Evolutionary conservation across 2,329 filamentous ascomycete species (phyloP), one percentile per base, ranked within the genome.

Genomic region (Cordyceps farinosa): DNA sequence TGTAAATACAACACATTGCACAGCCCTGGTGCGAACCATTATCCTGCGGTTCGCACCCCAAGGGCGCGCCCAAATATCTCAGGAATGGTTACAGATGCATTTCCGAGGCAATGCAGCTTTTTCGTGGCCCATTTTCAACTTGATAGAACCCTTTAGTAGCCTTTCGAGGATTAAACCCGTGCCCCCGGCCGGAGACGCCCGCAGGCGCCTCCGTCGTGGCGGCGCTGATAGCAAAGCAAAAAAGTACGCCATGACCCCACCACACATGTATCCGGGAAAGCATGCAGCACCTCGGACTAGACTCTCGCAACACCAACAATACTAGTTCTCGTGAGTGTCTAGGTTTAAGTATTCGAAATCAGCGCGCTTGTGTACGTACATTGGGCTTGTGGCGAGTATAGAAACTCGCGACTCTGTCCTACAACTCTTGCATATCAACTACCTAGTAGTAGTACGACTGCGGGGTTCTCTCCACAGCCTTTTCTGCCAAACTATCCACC

Each of bases 381-480:
- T 3, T 32, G 3, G 8, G 38, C 38, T 6, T 5, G 13, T 15
- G 17, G 17, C 44, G 13, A 10, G 1, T 22, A 56, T 48, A 36
- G 17, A 38, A 11, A 10, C 15, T 40, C 4, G 4, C n/a, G n/a
- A 8, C 8, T 11, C 45, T 32, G 13, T 34, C 11, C 22, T 30
- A 10, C 11, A 50, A 40, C 22, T 30, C 29, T 42, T 17, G 13
- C 22, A 22, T 34, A 30, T 38, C 44, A 11, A 48, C 30, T 22
- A 45, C 17, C 15, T 34, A 42, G n/a, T 22, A 15, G 38, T 40
- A 15, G 38, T 40, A 40, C 38, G 22, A 36, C 51, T 61, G 59
- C 59, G 59, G 59, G 59, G 59, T 61, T 40, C 59, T 48, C 59
- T 54, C 59, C 59, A 61, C 59, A 48, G 1, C 50, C 15, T 47